phyloP scores from a whole-genome alignment of 768 basidiomycete species.

The Boletus subcaerulescens region DNA sequence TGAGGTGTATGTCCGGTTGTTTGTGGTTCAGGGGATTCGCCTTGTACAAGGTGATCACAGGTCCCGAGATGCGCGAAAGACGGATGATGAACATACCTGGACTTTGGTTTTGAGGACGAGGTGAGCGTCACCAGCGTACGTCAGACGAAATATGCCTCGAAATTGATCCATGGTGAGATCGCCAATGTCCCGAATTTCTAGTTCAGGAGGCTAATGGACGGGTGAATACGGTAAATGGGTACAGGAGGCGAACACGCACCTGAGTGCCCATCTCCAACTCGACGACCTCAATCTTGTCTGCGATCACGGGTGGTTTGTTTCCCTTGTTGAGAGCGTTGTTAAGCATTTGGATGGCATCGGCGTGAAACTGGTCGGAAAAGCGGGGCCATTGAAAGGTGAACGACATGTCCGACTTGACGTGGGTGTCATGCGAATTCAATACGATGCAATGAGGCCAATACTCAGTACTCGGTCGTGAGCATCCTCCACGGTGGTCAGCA shows the following conservation, averaged over 20 bases:
- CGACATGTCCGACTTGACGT: conserved; percentile 49
- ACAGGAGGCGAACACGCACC: conserved; percentile 41
- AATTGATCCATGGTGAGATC: conserved; percentile 96
- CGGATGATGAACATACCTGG: conserved; percentile 53
- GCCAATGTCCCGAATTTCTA: conserved; percentile 96
- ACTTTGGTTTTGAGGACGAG: conserved; percentile 86
- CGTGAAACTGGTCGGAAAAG: conserved; percentile 95
- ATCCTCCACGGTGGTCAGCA: conserved; percentile 15
- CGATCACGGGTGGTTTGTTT: conserved; percentile 95
- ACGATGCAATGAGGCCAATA: not conserved
- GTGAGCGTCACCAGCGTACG: conserved; percentile 92
- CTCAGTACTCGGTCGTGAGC: conserved; percentile 12
- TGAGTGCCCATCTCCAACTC: conserved; percentile 99
- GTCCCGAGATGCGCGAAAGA: not conserved
- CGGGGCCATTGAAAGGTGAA: conserved; percentile 96
- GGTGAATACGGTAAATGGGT: not conserved
- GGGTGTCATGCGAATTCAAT: not conserved
- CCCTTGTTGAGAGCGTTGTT: conserved; percentile 97
- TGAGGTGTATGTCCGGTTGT: conserved; percentile 83
- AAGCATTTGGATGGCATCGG: conserved; percentile 95
- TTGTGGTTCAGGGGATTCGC: conserved; percentile 95
- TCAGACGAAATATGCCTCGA: conserved; percentile 92
- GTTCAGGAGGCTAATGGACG: conserved; percentile 79
- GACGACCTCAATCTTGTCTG: conserved; percentile 95
- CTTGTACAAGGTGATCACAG: conserved; percentile 37